Base-by-base conservation (phyloP, 768 basidiomycete species). In the Lactarius hengduanensis region DNA sequence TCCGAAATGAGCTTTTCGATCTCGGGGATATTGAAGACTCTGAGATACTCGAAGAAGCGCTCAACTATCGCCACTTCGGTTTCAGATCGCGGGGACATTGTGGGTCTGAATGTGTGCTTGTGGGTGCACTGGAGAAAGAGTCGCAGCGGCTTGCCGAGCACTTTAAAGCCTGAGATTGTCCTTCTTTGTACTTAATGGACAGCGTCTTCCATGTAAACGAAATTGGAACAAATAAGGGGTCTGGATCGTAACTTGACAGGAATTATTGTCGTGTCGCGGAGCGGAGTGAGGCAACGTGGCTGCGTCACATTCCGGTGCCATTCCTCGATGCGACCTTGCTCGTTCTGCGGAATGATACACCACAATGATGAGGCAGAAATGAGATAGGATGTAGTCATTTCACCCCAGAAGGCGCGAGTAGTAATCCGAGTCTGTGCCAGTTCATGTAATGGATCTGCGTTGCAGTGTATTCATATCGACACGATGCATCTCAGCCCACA, bases 41-140 rank as follows among this genome's bases (percentile, higher is more conserved):
- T 41, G 61, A 66, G 5, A 28, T 32, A 8, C 6, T 66, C 61
- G n/a, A 66, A 6, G 40, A 62, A 66, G 26, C 7, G 45, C 8
- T 54, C 47, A 11, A 66, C 57, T 18, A 32, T 45, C 38, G 53
- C 34, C 11, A 66, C n/a, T 8, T 32, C 32, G 11, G 22, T n/a
- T 58, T 53, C 38, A 56, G 32, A 58, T 30, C 22, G 22, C 10
- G 47, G 32, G 32, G 32, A 6, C 50, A 53, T 53, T 7, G 43
- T 38, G 54, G 32, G 32, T 20, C 26, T 53, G 50, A 53, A 9
- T 16, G 4, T 18, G 22, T 53, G 28, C n/a, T n/a, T 32, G 61
- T 18, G 26, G 16, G 28, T 41, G 18, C 34, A 34, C 50, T 54
- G 16, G 36, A 15, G 50, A 53, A 26, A 8, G 43, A 0, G 36